Evolutionary conservation across 164 flowering plant species (phyloP), one percentile per base, ranked within the genome.

Genomic region (Liquidambar formosana): DNA sequence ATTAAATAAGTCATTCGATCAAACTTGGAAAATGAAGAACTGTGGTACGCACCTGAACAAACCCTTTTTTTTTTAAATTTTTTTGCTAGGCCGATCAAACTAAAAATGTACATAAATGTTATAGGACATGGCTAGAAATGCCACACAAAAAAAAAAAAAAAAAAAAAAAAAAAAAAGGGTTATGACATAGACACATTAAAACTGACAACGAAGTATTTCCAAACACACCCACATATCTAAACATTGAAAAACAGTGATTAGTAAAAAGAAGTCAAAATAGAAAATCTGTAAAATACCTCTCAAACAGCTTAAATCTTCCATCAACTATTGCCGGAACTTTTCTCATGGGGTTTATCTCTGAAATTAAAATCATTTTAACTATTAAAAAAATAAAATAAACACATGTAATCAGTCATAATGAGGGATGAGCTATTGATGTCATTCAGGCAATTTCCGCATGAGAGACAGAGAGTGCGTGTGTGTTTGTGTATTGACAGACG

Each of bases 301-400:
- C 98, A 67, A 85, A 90, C n/a, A 94, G 85, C 83, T 86, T 92
- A 73, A 94, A 86, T 63, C 82, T 82, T 65, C 94, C 97, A 81
- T 94, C 90, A 38, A 80, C 82, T 65, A 94, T 83, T 10, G 91
- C 93, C 23, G 97, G 98, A 59, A 94, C 90, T 68, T 88, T 70
- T 26, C 71, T 66, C 88, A 89, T 62, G 13, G 97, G 97, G 64
- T 94, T 94, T 61, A 94, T 80, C 51, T 76, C 98, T 93, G 81
- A 65, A 80, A 81, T 14, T 6, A 21, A 26, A n/a, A 68, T 1
- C 41, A 33, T 6, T 33, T 33, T 6, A 33, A 33, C 6, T 33
- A 33, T 33, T n/a, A n/a, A n/a, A n/a, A 33, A 33, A 33, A 33
- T 33, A 33, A 33, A 33, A 33, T 33, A 33, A 6, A n/a, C n/a